phyloP scores from a whole-genome alignment of 1,284 basidiomycete species.

The Mrakiaceae sp. region DNA sequence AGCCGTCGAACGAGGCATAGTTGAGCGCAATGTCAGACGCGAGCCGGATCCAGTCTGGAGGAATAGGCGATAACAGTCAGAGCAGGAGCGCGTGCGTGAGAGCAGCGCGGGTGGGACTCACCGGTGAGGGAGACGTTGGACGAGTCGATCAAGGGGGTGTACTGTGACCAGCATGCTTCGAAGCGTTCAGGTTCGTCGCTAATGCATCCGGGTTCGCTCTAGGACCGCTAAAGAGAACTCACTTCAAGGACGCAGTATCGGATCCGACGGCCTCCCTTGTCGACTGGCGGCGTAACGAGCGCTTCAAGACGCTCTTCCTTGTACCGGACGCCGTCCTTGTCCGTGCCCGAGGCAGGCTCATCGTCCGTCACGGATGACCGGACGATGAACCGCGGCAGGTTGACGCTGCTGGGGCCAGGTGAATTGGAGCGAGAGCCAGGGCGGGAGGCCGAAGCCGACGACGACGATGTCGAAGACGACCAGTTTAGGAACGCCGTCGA shows the following conservation, averaged over 20 bases:
- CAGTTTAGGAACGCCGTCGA: constrained; percentile 36
- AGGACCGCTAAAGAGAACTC: constrained; percentile 20
- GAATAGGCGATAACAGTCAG: constrained; percentile 20
- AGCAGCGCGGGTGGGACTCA: constrained; percentile 26
- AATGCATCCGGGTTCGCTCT: too few species aligned
- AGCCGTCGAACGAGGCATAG: constrained; percentile 71
- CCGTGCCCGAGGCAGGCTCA: constrained; percentile 38
- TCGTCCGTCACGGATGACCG: constrained; percentile 32
- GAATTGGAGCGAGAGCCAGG: constrained; percentile 1
- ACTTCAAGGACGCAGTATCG: constrained; percentile 71
- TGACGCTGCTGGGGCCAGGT: constrained; percentile 4
- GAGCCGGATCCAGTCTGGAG: constrained; percentile 72
- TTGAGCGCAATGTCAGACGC: constrained; percentile 85
- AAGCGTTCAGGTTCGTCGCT: too few species aligned
- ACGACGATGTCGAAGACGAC: constrained; percentile 16
- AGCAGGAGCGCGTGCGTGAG: constrained; percentile 9
- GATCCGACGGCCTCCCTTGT: constrained; percentile 60
- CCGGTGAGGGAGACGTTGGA: constrained; percentile 72
- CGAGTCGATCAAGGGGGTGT: constrained; percentile 75
- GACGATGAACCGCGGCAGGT: constrained; percentile 21
- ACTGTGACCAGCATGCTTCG: constrained; percentile 39
- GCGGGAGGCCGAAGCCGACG: not conserved
- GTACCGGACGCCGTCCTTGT: constrained; percentile 33
- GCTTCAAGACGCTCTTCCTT: constrained; percentile 60
- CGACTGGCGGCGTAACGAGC: constrained; percentile 60